Base-by-base conservation (phyloP, 495 filamentous ascomycete species). In the Penicillium cosmopolitanum region DNA sequence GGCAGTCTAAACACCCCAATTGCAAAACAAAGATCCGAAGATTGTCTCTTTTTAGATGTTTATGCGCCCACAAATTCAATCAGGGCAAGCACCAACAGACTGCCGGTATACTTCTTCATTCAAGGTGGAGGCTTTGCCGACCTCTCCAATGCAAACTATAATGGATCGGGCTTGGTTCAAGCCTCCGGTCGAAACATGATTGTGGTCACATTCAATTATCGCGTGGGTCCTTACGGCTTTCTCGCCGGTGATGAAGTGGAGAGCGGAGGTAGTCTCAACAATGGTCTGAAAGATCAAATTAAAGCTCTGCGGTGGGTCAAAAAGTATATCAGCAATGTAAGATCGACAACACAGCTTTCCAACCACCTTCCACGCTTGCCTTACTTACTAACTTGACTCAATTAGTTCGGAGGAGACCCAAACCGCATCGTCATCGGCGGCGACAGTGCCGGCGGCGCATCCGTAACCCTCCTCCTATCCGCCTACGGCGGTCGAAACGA, bases 41-140 rank as follows among this genome's bases (percentile, higher is more conserved):
- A 94, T 61, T 93, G 90, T 67, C 82, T 94, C 2, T 91, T 87
- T 58, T 76, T 86, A 11, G 87, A 92, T 61, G 81, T 94, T n/a
- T 92, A 84, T 73, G 82, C 88, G 5, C 89, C 90, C 3, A 69
- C 81, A 0, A 77, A 80, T 31, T 80, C 82, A 3, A 51, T 58
- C 4, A 80, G 75, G 0, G 50, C 64, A 18, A 59, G 57, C 18
- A 73, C 23, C 23, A 23, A 42, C 62, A 83, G 77, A 19, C 71
- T 89, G 1, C 89, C 88, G 0, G 88, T 92, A 2, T 92, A 81
- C 74, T 80, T 92, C 50, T 92, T 84, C 61, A 88, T 93, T 51
- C 87, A 89, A 64, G 89, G 89, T n/a, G 89, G 90, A 15, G 89
- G 89, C 16, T 92, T 90, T 68, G 85, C 84, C 11, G 52, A 60